Evolutionary conservation across 2,329 filamentous ascomycete genomes (phyloP).

Genomic region (Fusarium coicis): DNA sequence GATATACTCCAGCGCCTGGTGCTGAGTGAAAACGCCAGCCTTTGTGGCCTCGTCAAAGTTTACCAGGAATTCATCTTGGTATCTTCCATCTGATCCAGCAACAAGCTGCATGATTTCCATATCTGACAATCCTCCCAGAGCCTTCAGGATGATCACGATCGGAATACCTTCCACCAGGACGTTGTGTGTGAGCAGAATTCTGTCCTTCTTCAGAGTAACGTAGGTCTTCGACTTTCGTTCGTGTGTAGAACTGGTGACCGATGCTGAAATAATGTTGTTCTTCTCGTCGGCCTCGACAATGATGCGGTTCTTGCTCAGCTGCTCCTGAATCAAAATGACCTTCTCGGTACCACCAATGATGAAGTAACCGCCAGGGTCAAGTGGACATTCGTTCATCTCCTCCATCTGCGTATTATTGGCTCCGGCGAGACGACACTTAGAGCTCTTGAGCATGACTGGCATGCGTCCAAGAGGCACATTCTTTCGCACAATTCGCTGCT

Average conservation of each 20-base stretch:
- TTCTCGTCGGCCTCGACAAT: constrained; percentile 94
- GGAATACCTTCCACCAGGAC: constrained; percentile 94
- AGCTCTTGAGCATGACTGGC: constrained; percentile 97
- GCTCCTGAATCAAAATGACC: constrained; percentile 97
- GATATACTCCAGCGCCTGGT: constrained; percentile 94
- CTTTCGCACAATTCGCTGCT: constrained; percentile 77
- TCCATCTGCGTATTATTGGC: constrained; percentile 92
- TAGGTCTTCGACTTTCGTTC: constrained; percentile 99
- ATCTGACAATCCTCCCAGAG: constrained; percentile 92
- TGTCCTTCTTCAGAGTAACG: constrained; percentile 92
- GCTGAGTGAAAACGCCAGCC: constrained; percentile 87
- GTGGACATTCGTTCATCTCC: constrained; percentile 90
- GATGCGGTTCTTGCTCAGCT: constrained; percentile 98
- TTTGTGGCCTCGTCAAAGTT: constrained; percentile 95
- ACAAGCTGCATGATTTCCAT: constrained; percentile 94
- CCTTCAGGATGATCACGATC: constrained; percentile 91
- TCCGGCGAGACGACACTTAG: constrained; percentile 86
- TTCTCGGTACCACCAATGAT: constrained; percentile 98
- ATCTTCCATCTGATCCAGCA: constrained; percentile 84
- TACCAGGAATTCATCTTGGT: constrained; percentile 94
- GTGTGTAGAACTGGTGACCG: constrained; percentile 96
- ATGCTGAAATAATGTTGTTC: constrained; percentile 93
- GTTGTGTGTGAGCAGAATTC: constrained; percentile 90
- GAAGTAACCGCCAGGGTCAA: constrained; percentile 97
- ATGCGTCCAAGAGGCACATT: constrained; percentile 87